These are phyloP conservation scores for Beauveria sp. DNA, from an alignment of 2,329 filamentous ascomycete species.

Conservation along the genomic window DNA sequence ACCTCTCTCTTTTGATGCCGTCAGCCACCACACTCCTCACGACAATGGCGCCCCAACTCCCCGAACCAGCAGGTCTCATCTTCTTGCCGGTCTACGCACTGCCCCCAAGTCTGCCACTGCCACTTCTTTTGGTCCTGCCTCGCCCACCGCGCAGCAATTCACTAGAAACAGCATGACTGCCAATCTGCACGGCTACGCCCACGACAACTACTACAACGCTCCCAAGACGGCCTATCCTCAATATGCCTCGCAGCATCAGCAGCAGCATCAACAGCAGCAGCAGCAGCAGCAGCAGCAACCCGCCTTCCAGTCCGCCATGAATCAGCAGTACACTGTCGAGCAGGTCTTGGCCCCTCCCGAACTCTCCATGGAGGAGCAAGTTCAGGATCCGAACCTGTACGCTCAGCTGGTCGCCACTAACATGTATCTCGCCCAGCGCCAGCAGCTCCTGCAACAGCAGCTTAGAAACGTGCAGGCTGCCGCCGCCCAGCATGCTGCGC, in stretches of 20 bases:
- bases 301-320: conserved; percentile 24
- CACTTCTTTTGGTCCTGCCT: conserved; percentile 63
- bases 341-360: conserved; percentile 81
- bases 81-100: conserved; percentile 87
- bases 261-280: conserved; percentile 19
- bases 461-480: conserved; percentile 75
- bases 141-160: conserved; percentile 40
- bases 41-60: conserved; percentile 70
- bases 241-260: conserved; percentile 28
- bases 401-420: conserved; percentile 88
- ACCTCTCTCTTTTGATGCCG: conserved; percentile 70
- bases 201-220: conserved; percentile 37
- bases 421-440: conserved; percentile 85
- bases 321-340: conserved; percentile 66
- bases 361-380: conserved; percentile 63
- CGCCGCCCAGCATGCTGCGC: conserved; percentile 30
- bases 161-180: conserved; percentile 37
- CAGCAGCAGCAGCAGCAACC: conserved; percentile 21
- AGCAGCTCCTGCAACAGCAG: conserved; percentile 92
- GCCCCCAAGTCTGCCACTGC: conserved; percentile 80
- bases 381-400: conserved; percentile 74
- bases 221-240: conserved; percentile 53
- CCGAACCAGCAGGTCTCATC: conserved; percentile 87
- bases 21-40: conserved; percentile 59
- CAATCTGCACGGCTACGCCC: conserved; percentile 36